Conservation (phyloP, 306 rosid species). For the Gastrolobium villosum region DNA sequence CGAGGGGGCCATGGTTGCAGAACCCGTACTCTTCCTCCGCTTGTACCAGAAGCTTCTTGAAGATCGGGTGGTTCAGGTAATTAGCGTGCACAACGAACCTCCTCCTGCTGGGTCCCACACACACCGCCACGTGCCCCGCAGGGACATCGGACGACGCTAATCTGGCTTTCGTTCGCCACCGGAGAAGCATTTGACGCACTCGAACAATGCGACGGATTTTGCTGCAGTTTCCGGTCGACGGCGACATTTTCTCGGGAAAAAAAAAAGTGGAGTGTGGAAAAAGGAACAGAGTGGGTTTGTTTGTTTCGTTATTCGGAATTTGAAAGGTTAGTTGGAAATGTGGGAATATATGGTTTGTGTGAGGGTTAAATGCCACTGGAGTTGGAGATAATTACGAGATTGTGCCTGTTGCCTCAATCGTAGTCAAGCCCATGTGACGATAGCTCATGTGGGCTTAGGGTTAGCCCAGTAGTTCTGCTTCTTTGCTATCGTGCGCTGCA, state of each 20-base stretch:
- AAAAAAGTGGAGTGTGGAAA: constrained; percentile 12
- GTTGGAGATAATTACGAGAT: constrained; percentile 75
- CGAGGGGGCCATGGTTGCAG: constrained; percentile 78
- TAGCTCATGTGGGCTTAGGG: constrained; percentile 49
- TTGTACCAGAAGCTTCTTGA: constrained; percentile 73
- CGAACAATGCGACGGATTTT: constrained; percentile 85
- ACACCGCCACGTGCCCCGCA: constrained; percentile 85
- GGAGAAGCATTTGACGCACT: constrained; percentile 85
- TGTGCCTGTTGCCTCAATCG: constrained; percentile 19
- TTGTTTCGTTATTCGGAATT: not conserved
- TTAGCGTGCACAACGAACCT: constrained; percentile 80
- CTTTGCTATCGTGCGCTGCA: constrained; percentile 26
- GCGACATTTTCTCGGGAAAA: constrained; percentile 48
- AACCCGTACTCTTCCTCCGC: constrained; percentile 98
- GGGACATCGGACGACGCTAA: constrained; percentile 74
- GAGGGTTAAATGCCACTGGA: constrained; percentile 28
- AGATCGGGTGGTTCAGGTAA: constrained; percentile 89
- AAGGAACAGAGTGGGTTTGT: not conserved
- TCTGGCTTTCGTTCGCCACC: constrained; percentile 76
- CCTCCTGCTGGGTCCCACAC: constrained; percentile 72
- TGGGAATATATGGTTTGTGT: constrained; percentile 31
- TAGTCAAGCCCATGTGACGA: constrained; percentile 55
- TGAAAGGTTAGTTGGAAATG: not conserved
- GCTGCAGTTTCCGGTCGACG: constrained; percentile 60
- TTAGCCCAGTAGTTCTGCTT: constrained; percentile 45